Percentiles rank a stretch among this genome's conserved stretches.
These are phyloP conservation scores for Elsinoe arachidis DNA, from an alignment of 2,329 filamentous ascomycete genomes.

Conservation along the genomic window DNA sequence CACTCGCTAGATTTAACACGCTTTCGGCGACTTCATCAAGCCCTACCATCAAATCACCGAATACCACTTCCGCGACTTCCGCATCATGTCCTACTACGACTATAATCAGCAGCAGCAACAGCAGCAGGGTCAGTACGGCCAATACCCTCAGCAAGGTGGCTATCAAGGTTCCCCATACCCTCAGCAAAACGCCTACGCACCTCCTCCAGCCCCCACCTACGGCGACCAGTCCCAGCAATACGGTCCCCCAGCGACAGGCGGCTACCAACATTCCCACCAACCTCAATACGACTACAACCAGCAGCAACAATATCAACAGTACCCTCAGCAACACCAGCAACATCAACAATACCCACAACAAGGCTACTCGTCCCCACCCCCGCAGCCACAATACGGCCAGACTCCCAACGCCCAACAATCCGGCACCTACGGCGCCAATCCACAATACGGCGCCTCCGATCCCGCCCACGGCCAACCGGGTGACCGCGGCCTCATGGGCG, in stretches of 20 bases:
- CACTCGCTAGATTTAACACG: constrained; percentile 47
- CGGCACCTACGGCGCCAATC: constrained; percentile 31
- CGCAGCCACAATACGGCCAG: constrained; percentile 3
- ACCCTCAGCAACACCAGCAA: constrained; percentile 14
- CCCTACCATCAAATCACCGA: constrained; percentile 15
- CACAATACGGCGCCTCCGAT: constrained; percentile 35
- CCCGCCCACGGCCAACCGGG: constrained; percentile 42
- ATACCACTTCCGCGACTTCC: constrained; percentile 13
- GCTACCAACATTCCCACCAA: constrained; percentile 41
- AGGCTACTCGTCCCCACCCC: constrained; percentile 29
- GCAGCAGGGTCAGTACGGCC: constrained; percentile 18
- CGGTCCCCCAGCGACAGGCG: constrained; percentile 37
- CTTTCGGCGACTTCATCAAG: constrained; percentile 24
- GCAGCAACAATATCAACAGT: constrained; percentile 26
- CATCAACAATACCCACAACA: constrained; percentile 34
- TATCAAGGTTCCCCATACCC: constrained; percentile 8
- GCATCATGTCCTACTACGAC: constrained; percentile 16
- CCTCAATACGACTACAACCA: constrained; percentile 26
- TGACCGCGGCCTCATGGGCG: constrained; percentile 50
- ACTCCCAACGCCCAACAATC: constrained; percentile 27
- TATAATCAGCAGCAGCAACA: constrained; percentile 22
- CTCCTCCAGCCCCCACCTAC: constrained; percentile 21
- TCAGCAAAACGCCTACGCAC: constrained; percentile 20
- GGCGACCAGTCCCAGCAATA: constrained; percentile 20
- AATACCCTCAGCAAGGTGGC: constrained; percentile 18